Base-by-base conservation (phyloP, 2,329 filamentous ascomycete genomes). In the Aspergillus carbonarius region DNA sequence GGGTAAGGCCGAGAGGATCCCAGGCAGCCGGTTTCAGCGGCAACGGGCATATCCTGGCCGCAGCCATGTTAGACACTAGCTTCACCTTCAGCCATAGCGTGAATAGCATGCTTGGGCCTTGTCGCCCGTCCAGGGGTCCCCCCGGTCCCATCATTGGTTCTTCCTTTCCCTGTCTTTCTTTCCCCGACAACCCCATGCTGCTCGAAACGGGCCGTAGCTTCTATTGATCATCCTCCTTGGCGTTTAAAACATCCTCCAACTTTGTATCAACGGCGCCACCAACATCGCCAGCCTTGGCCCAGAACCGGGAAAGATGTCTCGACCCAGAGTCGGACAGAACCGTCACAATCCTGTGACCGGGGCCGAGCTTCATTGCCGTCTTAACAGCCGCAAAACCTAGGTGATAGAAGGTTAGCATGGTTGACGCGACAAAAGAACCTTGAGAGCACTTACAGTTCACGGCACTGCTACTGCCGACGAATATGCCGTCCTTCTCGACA, bases 401-500 rank as follows among this genome's bases (percentile, higher is more conserved):
- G 47, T 54, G 23, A 40, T 46, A 75, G 54, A 23, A 30, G 60
- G 53, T 55, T 35, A 57, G 34, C 25, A 49, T 48, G n/a, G 13
- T 15, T 23, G 17, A 53, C 13, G 17, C 15, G 17, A 13, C 17
- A 32, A 25, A 47, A n/a, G 35, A 42, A 47, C 13, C 18, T 54
- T 3, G 20, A 17, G 13, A 58, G 47, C 47, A 78, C 83, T 75
- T 70, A 82, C 93, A 96, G 74, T 99, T 99, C 54, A 99, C 93
- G n/a, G 93, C 90, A 74, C 90, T 96, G 73, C 92, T 96, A 73
- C 93, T 96, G 8, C 95, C 96, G 40, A 93, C 83, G 70, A 99
- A 99, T 54, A 99, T 88, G 7, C 95, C 95, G 74, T 99, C 95
- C 63, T 93, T 89, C 77, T 98, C 93, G 8, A 97, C 93, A 40